Conservation (phyloP, 495 filamentous ascomycete genomes). For the Penicillium herquei region DNA sequence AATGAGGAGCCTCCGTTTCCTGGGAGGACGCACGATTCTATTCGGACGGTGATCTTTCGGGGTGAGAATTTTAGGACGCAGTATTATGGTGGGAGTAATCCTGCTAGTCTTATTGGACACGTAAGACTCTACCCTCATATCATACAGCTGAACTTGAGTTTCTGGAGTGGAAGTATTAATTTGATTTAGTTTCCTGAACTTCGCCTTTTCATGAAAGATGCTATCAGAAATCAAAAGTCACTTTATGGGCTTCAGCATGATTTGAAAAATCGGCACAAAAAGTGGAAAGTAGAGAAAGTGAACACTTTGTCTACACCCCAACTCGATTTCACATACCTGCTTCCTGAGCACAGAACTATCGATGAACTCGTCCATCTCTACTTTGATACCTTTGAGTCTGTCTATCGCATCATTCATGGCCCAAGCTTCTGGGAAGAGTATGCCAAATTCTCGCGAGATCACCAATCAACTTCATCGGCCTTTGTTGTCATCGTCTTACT, state of each 20-base stretch:
- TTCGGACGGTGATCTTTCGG: slow-evolving; percentile 31
- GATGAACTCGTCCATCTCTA: slow-evolving; percentile 47
- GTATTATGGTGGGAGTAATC: slow-evolving; percentile 43
- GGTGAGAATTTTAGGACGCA: slow-evolving; percentile 42
- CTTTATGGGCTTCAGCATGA: slow-evolving; percentile 31
- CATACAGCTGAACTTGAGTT: too few relatives aligned
- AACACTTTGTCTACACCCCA: slow-evolving; percentile 16
- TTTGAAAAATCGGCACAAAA: slow-evolving; percentile 30
- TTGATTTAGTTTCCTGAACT: slow-evolving; percentile 35
- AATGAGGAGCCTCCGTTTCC: neutral
- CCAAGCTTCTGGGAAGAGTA: slow-evolving; percentile 53
- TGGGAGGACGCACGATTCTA: neutral
- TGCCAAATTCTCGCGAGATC: slow-evolving; percentile 35
- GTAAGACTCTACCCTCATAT: slow-evolving; percentile 24
- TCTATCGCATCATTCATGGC: slow-evolving; percentile 49
- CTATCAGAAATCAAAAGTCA: slow-evolving; percentile 28
- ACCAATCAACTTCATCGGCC: slow-evolving; percentile 21
- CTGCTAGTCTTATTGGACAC: slow-evolving; percentile 33
- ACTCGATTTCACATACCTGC: slow-evolving; percentile 19
- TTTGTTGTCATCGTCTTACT: slow-evolving; percentile 36
- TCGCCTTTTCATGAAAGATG: slow-evolving; percentile 37
- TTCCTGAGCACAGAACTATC: slow-evolving; percentile 37
- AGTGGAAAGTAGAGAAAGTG: slow-evolving; percentile 21
- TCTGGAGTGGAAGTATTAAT: slow-evolving; percentile 4
- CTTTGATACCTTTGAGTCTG: slow-evolving; percentile 46